Evolutionary conservation across 768 basidiomycete genomes (phyloP), one percentile per base, ranked within the genome.

Genomic region (Pleurotus sapidus): DNA sequence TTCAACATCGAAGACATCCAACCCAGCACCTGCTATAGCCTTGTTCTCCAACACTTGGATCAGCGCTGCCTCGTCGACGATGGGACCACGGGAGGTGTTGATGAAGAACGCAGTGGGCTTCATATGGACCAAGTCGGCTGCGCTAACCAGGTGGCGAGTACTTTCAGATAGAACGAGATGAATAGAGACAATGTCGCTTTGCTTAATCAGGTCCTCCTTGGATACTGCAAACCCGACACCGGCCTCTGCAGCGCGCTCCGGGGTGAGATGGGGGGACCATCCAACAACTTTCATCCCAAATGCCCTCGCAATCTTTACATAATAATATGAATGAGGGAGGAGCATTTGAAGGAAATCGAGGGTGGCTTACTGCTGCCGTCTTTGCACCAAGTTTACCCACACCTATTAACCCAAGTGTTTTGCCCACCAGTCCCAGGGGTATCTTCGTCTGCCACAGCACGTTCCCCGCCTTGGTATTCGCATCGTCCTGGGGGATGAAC

Each of bases 1-100:
- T 63, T 89, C 86, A 37, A 77, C 63, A 46, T 86, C 85, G 63
- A 80, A 88, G 1, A 89, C 87, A 66, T 88, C 87, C 54, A 88
- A 65, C 0, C 83, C 87, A 0, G 81, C 86, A 0, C 84, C 87
- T 2, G 77, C 76, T 37, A 88, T 84, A 45, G 59, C 70, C 40
- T 73, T 74, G 34, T 76, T 64, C 56, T 74, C 66, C 58, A 88
- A 64, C 2, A 72, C 74, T 3, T 81, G 67, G 7, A 88, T 58
- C 34, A 90, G 64, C 0, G 80, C 87, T 0, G 50, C 60, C 61
- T 88, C 87, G 55, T 88, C 81, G 4, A 90, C 78, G 17, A 90
- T 65, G 2, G 84, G 84, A 0, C 88, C 88, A 55, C 87, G 69
- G 2, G 83, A 83, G 0, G 87, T 87, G 63, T 89, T 91, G 64